Conservation (phyloP, 2,329 filamentous ascomycete species). For the Grosmannia serpens region DNA sequence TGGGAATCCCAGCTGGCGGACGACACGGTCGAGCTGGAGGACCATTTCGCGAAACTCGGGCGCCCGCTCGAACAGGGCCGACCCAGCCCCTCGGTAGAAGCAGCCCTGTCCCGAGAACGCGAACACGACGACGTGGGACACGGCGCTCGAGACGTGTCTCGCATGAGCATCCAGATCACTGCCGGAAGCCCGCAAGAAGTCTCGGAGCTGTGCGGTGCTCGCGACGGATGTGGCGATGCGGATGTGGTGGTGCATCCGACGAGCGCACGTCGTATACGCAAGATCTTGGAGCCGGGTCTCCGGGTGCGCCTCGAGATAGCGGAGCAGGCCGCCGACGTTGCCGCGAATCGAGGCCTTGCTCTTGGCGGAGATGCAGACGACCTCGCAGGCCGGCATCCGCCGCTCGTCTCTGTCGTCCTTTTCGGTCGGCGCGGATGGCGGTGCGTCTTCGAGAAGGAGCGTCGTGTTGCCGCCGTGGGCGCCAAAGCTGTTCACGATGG, state of each 20-base stretch:
- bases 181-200: too few relatives aligned
- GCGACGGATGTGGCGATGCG: neutral
- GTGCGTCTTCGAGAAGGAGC: slow-evolving; percentile 35
- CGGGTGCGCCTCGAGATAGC: slow-evolving; percentile 29
- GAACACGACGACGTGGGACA: neutral
- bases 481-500: slow-evolving; percentile 37
- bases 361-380: slow-evolving; percentile 35
- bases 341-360: slow-evolving; percentile 26
- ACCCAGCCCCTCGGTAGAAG: too few relatives aligned
- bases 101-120: neutral
- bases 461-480: slow-evolving; percentile 48
- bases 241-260: too few relatives aligned
- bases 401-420: too few relatives aligned
- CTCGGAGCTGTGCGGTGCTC: too few relatives aligned
- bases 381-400: slow-evolving; percentile 29
- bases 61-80: too few relatives aligned
- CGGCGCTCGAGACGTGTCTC: neutral
- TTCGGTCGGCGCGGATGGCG: too few relatives aligned
- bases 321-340: slow-evolving; percentile 29
- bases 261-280: slow-evolving; percentile 43
- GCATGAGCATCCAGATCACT: neutral
- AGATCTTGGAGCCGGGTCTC: slow-evolving; percentile 28
- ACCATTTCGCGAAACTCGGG: too few relatives aligned
- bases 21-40: neutral
- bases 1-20: neutral